Conservation (phyloP, 192 early-diverging fungal species). For the Umbelopsis sp. region DNA sequence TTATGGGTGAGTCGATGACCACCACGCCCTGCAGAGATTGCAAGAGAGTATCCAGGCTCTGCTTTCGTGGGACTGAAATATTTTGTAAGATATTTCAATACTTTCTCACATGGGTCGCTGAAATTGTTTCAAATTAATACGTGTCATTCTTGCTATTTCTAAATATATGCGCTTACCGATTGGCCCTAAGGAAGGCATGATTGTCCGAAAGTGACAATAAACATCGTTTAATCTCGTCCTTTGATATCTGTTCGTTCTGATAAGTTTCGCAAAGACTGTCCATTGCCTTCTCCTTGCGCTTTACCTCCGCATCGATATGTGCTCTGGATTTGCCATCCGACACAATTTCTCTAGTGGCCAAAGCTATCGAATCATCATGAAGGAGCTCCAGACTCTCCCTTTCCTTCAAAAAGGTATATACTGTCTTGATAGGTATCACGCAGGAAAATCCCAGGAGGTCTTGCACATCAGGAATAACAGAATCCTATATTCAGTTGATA, state of each 20-base stretch:
- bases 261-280: conserved; percentile 83
- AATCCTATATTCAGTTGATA: conserved; percentile 51
- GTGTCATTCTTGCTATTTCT: background rate
- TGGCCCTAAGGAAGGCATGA: conserved; percentile 87
- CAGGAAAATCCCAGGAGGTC: conserved; percentile 77
- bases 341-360: conserved; percentile 74
- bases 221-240: conserved; percentile 76
- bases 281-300: conserved; percentile 88
- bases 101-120: conserved; percentile 94
- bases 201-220: conserved; percentile 97
- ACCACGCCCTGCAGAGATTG: conserved; percentile 78
- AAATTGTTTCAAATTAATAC: background rate
- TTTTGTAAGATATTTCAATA: conserved; percentile 76
- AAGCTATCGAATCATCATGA: conserved; percentile 75
- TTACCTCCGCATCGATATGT: conserved; percentile 80
- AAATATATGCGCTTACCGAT: conserved; percentile 50
- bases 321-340: conserved; percentile 62
- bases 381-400: conserved; percentile 69
- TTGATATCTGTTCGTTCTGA: conserved; percentile 52
- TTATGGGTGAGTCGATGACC: conserved; percentile 92
- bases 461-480: conserved; percentile 70
- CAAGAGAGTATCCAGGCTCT: conserved; percentile 73
- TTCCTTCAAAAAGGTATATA: conserved; percentile 74
- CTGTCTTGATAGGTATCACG: conserved; percentile 88
- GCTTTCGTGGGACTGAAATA: conserved; percentile 70